A percentile compares a stretch with the other conserved stretches of the same genome.
These are phyloP conservation scores for Brassica cretica DNA, from an alignment of 345 rosid genomes.

Conservation along the genomic window DNA sequence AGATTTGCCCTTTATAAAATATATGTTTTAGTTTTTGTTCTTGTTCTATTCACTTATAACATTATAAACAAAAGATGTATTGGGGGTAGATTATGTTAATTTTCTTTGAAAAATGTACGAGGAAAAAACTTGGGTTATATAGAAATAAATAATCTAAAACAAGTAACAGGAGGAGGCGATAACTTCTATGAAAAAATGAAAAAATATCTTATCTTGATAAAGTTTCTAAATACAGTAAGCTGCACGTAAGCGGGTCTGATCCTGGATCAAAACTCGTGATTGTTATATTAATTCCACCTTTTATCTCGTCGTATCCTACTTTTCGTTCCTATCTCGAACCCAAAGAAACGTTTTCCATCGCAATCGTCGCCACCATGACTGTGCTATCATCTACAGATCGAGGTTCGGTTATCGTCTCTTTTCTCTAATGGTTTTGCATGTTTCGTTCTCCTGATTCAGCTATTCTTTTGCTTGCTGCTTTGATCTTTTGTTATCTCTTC, in stretches of 20 bases:
- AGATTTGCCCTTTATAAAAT: too few species aligned
- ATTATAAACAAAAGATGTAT: neutral
- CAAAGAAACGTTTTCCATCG: neutral
- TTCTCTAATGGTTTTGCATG: neutral
- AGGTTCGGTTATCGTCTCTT: conserved; percentile 32
- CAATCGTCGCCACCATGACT: conserved; percentile 32
- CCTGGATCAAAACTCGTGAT: neutral
- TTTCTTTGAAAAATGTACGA: too few species aligned
- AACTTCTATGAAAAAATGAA: neutral
- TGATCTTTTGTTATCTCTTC: neutral
- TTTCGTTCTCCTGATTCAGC: conserved; percentile 15
- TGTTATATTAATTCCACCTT: neutral
- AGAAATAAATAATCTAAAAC: neutral
- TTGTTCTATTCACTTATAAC: neutral
- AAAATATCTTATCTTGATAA: neutral
- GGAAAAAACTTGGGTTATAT: neutral
- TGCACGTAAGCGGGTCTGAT: conserved; percentile 24
- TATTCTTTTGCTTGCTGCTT: conserved; percentile 6
- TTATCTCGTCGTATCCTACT: neutral
- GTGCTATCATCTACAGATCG: conserved; percentile 28
- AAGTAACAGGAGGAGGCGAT: conserved; percentile 1
- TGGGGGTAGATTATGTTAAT: neutral
- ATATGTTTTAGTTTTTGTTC: neutral
- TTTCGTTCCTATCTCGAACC: conserved; percentile 3
- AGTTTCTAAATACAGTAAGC: neutral